A percentile compares a stretch with the other conserved stretches of the same genome.
Evolutionary conservation across 305 asterid genomes (phyloP).

Genomic region (Solanum aculeatissimum): DNA sequence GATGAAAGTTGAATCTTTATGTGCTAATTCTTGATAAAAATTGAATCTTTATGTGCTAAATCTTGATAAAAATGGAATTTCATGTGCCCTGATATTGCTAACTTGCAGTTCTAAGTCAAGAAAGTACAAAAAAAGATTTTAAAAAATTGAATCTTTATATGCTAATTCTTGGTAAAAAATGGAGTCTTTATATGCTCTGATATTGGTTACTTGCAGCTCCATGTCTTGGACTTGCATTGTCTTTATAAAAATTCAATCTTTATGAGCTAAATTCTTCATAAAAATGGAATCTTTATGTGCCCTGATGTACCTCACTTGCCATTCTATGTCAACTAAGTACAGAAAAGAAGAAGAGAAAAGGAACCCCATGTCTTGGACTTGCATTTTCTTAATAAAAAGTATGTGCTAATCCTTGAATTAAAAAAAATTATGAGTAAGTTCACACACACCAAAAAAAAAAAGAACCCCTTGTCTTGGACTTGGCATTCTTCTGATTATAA

Average conservation of each 20-base stretch:
- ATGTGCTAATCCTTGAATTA: not conserved
- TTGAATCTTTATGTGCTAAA: not conserved
- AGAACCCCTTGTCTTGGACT: not conserved
- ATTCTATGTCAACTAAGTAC: constrained; percentile 54
- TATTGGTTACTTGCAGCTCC: constrained; percentile 15
- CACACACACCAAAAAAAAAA: not conserved
- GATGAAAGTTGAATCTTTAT: too few species aligned
- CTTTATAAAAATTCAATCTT: not conserved
- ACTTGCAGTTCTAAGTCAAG: constrained; percentile 72
- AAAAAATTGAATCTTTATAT: not conserved
- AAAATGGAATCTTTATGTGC: not conserved
- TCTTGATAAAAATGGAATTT: not conserved
- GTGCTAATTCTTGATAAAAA: not conserved
- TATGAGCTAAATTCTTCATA: not conserved
- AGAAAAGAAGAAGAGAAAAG: not conserved
- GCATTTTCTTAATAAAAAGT: not conserved
- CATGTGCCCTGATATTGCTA: constrained; percentile 45
- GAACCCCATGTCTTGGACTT: not conserved
- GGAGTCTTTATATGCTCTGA: not conserved
- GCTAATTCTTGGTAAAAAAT: not conserved
- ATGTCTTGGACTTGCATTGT: not conserved
- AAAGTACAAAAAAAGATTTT: constrained; percentile 3
- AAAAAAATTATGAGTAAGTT: too few species aligned
- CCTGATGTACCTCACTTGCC: not conserved
- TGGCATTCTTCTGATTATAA: too few species aligned